A percentile compares a stretch with the other conserved stretches of the same genome.
These are phyloP conservation scores for Hyaloperonospora arabidopsidis DNA, from an alignment of 352 stramenopile genomes.

Conservation along the genomic window DNA sequence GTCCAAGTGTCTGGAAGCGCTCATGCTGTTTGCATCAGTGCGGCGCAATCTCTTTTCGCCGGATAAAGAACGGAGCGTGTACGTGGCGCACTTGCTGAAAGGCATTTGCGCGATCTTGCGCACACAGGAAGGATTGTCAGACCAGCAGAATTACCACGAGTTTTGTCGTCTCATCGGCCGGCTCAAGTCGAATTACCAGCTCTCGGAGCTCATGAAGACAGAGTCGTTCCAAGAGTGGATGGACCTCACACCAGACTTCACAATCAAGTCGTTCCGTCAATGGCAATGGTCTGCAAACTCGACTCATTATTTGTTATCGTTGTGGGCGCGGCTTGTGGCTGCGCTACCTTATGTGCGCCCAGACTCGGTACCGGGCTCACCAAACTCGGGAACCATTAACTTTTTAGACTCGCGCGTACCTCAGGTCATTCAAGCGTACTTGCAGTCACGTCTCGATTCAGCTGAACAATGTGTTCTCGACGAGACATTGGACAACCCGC, in stretches of 20 bases:
- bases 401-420: slow-evolving; percentile 71
- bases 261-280: slow-evolving; percentile 94
- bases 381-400: slow-evolving; percentile 36
- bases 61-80: slow-evolving; percentile 92
- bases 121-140: slow-evolving; percentile 93
- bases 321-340: slow-evolving; percentile 94
- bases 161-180: slow-evolving; percentile 96
- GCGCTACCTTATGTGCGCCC: slow-evolving; percentile 93
- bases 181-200: slow-evolving; percentile 98
- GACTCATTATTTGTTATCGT: slow-evolving; percentile 94
- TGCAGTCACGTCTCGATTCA: slow-evolving; percentile 93
- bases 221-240: slow-evolving; percentile 97
- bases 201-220: slow-evolving; percentile 94
- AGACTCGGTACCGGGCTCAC: slow-evolving; percentile 47
- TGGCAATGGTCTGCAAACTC: slow-evolving; percentile 92
- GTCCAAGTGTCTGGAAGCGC: slow-evolving; percentile 91
- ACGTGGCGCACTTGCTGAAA: slow-evolving; percentile 89
- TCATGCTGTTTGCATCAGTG: slow-evolving; percentile 94
- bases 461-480: slow-evolving; percentile 91
- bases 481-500: slow-evolving; percentile 90
- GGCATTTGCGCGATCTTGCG: slow-evolving; percentile 92
- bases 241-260: slow-evolving; percentile 93
- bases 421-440: slow-evolving; percentile 92
- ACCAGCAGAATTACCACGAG: slow-evolving; percentile 98
- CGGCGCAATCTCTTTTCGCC: slow-evolving; percentile 94